Base-by-base conservation (phyloP, 2,329 filamentous ascomycete species). In the Cladorrhinum sp. region DNA sequence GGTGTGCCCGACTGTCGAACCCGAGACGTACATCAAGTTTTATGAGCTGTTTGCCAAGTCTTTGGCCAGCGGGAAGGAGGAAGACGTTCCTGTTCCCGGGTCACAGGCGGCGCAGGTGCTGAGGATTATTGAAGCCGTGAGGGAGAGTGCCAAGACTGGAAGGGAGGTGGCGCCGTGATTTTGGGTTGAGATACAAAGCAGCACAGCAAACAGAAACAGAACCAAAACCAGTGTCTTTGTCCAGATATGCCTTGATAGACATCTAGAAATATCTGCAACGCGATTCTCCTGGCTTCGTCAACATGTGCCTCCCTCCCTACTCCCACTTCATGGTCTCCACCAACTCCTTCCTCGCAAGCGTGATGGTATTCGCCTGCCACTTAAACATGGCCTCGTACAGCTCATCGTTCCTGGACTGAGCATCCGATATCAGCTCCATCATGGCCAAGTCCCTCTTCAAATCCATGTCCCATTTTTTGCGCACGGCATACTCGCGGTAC, bases 11-110 rank as follows among this genome's bases (percentile, higher is more conserved):
- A 88, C 86, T 2, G 77, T 88, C 2, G 77, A 86, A 70, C 86
- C 88, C 0, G 74, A 80, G 62, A 92, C 89, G 2, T 95, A 91
- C 73, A 78, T 78, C 21, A 82, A 83, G 67, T 88, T 90, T 64
- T 94, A 93, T 73, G 72, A 79, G 59, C 73, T 77, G 2, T 77
- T 84, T 53, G 82, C 76, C 14, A 75, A 75, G 66, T 78, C 82
- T 0, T 66, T 85, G 5, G 74, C 71, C 59, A 77, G 71, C 14
- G 81, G 82, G 1, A 76, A 75, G 61, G 79, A 81, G 61, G 77
- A 79, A 39, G 76, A 82, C 50, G 72, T 84, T 1, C 83, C 82
- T 0, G 82, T 85, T 16, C 78, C 80, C 59, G 79, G 81, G 0
- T 71, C 70, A n/a, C 76, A 85, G 70, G 81, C 81, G 1, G 74